Conservation (phyloP, 73 alveolate species). For the Loxodes magnus region DNA sequence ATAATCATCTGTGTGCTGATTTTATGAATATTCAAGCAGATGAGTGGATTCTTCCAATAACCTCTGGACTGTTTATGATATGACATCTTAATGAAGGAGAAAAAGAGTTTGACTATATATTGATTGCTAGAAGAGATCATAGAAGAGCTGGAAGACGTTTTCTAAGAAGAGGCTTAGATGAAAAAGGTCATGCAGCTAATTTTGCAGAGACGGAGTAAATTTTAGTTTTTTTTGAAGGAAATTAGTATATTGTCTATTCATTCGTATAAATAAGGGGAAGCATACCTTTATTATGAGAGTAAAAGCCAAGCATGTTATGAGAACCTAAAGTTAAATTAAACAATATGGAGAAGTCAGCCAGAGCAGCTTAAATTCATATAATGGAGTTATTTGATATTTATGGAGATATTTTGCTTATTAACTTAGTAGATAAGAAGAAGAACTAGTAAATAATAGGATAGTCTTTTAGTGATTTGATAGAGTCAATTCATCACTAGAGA, state of each 20-base stretch:
- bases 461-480: conserved; percentile 52
- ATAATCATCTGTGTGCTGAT: conserved; percentile 54
- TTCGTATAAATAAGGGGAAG: conserved; percentile 90
- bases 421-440: conserved; percentile 78
- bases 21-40: conserved; percentile 50
- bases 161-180: conserved; percentile 86
- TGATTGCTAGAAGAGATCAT: conserved; percentile 76
- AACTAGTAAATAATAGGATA: conserved; percentile 71
- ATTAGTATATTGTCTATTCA: conserved; percentile 49
- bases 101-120: conserved; percentile 46
- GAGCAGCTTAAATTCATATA: conserved; percentile 52
- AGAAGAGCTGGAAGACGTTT: conserved; percentile 91
- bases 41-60: conserved; percentile 65
- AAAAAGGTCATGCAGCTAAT: conserved; percentile 83
- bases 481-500: conserved; percentile 31
- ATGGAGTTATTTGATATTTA: conserved; percentile 47
- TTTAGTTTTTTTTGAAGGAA: conserved; percentile 34
- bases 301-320: conserved; percentile 64
- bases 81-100: conserved; percentile 39
- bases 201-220: conserved; percentile 90
- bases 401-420: conserved; percentile 62
- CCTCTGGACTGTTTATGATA: conserved; percentile 72
- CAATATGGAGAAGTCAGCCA: conserved; percentile 32
- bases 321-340: conserved; percentile 58
- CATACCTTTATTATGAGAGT: conserved; percentile 81